These are phyloP conservation scores for Fusarium keratoplasticum DNA, from an alignment of 2,329 filamentous ascomycete genomes.

Conservation along the genomic window DNA sequence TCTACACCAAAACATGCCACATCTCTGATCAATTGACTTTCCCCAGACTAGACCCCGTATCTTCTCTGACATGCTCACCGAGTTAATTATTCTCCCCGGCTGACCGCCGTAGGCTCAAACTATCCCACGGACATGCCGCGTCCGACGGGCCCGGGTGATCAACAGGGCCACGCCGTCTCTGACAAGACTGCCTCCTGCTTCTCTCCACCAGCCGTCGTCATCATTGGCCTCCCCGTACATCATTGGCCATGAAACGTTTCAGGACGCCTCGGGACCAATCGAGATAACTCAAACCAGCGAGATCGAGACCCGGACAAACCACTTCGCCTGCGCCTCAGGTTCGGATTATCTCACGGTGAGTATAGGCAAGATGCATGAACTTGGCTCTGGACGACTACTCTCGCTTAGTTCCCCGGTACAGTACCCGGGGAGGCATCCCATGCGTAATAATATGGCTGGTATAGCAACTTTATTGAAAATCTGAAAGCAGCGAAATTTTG, in stretches of 20 bases:
- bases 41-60: background rate
- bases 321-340: constrained; percentile 9
- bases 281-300: background rate
- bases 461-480: constrained; percentile 1
- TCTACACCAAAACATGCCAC: background rate
- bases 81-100: background rate
- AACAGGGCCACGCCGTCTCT: background rate
- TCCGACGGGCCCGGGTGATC: background rate
- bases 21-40: background rate
- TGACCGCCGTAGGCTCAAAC: background rate
- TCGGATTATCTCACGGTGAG: background rate
- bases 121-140: background rate
- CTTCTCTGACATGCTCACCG: background rate
- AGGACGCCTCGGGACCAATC: constrained; percentile 6
- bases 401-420: background rate
- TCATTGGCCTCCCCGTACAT: constrained; percentile 9
- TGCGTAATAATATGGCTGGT: background rate
- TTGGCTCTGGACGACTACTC: background rate
- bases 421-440: background rate
- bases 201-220: background rate
- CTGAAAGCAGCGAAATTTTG: constrained; percentile 16
- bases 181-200: background rate
- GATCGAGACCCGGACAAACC: background rate
- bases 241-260: constrained; percentile 31
- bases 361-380: background rate